Percentiles rank a stretch among this genome's conserved stretches.
Conservation (phyloP, 2,329 filamentous ascomycete genomes). For the Penicillium frequentans region DNA sequence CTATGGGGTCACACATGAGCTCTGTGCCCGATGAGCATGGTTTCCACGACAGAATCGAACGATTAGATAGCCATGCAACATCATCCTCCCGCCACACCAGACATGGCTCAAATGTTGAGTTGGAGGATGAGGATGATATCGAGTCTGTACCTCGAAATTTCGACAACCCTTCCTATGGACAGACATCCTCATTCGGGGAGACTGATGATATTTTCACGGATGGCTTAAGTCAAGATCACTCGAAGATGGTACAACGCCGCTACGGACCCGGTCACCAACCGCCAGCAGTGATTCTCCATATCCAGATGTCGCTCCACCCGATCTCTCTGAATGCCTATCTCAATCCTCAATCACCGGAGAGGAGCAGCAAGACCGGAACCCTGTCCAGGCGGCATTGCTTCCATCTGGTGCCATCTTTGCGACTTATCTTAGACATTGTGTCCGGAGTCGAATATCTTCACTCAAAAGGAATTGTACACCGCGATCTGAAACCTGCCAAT, state of each 20-base stretch:
- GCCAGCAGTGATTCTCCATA: conserved; percentile 56
- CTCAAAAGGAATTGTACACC: conserved; percentile 60
- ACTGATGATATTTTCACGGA: conserved; percentile 45
- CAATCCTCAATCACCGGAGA: conserved; percentile 34
- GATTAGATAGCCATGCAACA: conserved; percentile 37
- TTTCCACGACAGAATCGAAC: conserved; percentile 19
- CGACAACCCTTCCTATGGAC: conserved; percentile 28
- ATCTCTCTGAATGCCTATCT: conserved; percentile 63
- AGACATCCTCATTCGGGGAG: conserved; percentile 36
- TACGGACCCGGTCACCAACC: conserved; percentile 25
- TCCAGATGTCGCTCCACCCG: conserved; percentile 68
- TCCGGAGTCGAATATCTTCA: conserved; percentile 67
- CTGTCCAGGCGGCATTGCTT: conserved; percentile 58
- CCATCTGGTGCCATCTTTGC: conserved; percentile 58
- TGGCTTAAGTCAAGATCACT: conserved; percentile 37
- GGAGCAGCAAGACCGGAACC: conserved; percentile 16
- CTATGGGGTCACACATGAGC: conserved; percentile 20
- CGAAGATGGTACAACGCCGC: conserved; percentile 31
- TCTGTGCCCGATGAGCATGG: conserved; percentile 19
- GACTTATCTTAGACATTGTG: conserved; percentile 59
- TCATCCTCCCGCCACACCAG: conserved; percentile 43
- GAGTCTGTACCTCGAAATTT: conserved; percentile 50
- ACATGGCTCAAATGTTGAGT: conserved; percentile 38
- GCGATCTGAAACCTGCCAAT: conserved; percentile 68
- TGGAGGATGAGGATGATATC: conserved; percentile 49